Base-by-base conservation (phyloP, 2,329 filamentous ascomycete species). In the Passalora sequoiae region DNA sequence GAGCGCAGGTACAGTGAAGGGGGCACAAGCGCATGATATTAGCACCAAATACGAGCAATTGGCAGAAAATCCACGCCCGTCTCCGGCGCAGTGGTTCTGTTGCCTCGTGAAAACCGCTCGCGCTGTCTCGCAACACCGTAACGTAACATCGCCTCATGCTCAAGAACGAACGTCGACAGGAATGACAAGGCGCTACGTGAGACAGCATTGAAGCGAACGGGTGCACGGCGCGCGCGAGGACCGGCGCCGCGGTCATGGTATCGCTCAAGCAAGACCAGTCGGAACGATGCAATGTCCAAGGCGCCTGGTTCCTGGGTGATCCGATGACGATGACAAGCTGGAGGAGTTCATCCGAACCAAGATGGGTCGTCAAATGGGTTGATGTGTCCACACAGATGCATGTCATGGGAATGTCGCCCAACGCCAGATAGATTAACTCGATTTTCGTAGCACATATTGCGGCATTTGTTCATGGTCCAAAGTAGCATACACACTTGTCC, bases 231-330 rank as follows among this genome's bases (percentile, higher is more conserved):
- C 24, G n/a, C n/a, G 38, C 40, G 48, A 48, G 41, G 37, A 46
- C 44, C 21, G 40, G 45, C 30, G 42, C 50, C 50, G 48, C 45
- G 40, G 30, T 38, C 22, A 12, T 44, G 51, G 51, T 46, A 53
- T 22, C 38, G 21, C 46, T 40, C 46, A 45, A 44, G 13, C 33
- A 42, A 41, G 40, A 44, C 43, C 43, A 44, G 44, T 47, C 51
- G 45, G 50, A 42, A 22, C 27, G 37, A 39, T 9, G 30, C 32
- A 31, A 30, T 38, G 24, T 35, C 22, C 33, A 17, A 24, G 43
- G 31, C 39, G 38, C 49, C 51, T 53, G 51, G 51, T 50, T 44
- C 37, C 30, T 44, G 51, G 51, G 46, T 50, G 47, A 47, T 51
- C 45, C 42, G 36, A 40, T 48, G 42, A 46, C 46, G 45, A 45